Percentiles rank a stretch among this genome's conserved stretches.
Evolutionary conservation across 2,329 filamentous ascomycete genomes (phyloP).

Genomic region (Monosporascus cannonballus): DNA sequence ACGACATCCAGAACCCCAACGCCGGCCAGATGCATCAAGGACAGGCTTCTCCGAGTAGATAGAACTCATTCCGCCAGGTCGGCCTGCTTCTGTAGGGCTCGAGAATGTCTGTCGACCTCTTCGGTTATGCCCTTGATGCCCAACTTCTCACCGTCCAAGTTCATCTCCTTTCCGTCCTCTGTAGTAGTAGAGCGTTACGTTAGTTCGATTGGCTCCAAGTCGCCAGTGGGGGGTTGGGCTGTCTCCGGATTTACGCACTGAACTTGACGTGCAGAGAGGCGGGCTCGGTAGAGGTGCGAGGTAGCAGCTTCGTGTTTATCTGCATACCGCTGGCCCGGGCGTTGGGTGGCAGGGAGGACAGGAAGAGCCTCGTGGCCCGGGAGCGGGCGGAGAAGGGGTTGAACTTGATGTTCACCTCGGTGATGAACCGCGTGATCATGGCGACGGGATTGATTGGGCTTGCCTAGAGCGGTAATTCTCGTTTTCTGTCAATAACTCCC

Average conservation of each 20-base stretch:
- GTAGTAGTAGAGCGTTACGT: conserved; percentile 17
- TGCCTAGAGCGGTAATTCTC: background rate
- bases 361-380: conserved; percentile 81
- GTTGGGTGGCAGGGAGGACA: conserved; percentile 74
- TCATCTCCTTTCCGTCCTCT: conserved; percentile 93
- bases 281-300: conserved; percentile 60
- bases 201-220: background rate
- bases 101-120: conserved; percentile 85
- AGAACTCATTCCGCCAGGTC: conserved; percentile 52
- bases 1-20: background rate
- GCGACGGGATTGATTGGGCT: conserved; percentile 25
- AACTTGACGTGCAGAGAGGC: conserved; percentile 75
- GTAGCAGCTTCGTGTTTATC: conserved; percentile 71
- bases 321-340: conserved; percentile 68
- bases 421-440: conserved; percentile 85
- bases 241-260: conserved; percentile 49
- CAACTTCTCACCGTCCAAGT: conserved; percentile 72
- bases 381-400: conserved; percentile 81
- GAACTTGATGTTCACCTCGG: conserved; percentile 81
- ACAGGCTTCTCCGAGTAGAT: conserved; percentile 1
- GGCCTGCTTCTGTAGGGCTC: conserved; percentile 73
- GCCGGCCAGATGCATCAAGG: conserved; percentile 7
- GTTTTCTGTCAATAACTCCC: background rate
- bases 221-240: background rate
- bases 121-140: conserved; percentile 81